These are phyloP conservation scores for Fomes fomentarius DNA, from an alignment of 1,284 basidiomycete genomes.

Conservation along the genomic window DNA sequence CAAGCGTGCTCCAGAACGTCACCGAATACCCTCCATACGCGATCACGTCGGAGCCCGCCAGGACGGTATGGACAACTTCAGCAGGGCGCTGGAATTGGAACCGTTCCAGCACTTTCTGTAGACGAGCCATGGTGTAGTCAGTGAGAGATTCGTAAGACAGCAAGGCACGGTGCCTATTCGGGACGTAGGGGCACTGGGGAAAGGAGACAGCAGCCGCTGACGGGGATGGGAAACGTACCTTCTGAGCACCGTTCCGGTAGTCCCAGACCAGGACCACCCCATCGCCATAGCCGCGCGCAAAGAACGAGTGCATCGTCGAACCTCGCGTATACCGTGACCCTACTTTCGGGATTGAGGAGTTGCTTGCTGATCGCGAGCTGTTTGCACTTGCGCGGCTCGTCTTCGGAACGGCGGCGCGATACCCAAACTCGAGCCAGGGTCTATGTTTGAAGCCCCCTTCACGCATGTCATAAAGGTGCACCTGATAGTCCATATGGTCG, in stretches of 20 bases:
- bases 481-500: constrained; percentile 50
- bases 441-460: constrained; percentile 39
- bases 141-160: constrained; percentile 10
- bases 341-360: constrained; percentile 5
- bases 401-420: constrained; percentile 31
- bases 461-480: constrained; percentile 50
- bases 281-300: constrained; percentile 50
- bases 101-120: constrained; percentile 41
- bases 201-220: constrained; percentile 12
- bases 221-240: constrained; percentile 36
- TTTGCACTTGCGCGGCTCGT: constrained; percentile 26
- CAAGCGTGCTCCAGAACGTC: constrained; percentile 38
- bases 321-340: constrained; percentile 32
- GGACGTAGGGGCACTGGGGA: constrained; percentile 1
- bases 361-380: constrained; percentile 10
- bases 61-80: constrained; percentile 46
- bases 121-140: constrained; percentile 9
- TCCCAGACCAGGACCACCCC: constrained; percentile 52
- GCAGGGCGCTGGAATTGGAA: constrained; percentile 36
- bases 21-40: constrained; percentile 45
- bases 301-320: constrained; percentile 39
- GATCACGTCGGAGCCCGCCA: constrained; percentile 42
- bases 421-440: constrained; percentile 50
- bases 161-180: constrained; percentile 5
- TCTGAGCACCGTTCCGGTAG: constrained; percentile 42